A percentile compares a stretch with the other conserved stretches of the same genome.
Evolutionary conservation across 371 early-diverging fungal species (phyloP).

Genomic region (Umbelopsis sp.): DNA sequence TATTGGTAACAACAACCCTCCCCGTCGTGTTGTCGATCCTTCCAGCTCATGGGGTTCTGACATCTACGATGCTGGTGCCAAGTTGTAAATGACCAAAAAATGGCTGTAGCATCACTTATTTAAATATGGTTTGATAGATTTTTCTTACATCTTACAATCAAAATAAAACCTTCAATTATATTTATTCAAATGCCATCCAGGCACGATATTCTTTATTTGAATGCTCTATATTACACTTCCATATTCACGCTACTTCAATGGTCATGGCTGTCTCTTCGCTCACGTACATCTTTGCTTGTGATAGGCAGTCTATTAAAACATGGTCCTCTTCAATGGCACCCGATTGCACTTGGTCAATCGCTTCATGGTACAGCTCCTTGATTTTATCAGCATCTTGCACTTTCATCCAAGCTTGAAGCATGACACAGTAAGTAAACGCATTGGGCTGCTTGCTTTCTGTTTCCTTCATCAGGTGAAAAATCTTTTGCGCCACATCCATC

Average conservation of each 20-base stretch:
- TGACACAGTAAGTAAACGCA: slow-evolving; percentile 44
- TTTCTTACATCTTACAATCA: too few relatives aligned
- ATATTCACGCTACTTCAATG: background rate
- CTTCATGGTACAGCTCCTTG: slow-evolving; percentile 31
- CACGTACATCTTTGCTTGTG: background rate
- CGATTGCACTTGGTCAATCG: background rate
- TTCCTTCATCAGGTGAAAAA: slow-evolving; percentile 48
- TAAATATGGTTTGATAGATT: too few relatives aligned
- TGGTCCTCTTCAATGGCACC: background rate
- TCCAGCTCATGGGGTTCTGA: slow-evolving; percentile 36
- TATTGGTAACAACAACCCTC: slow-evolving; percentile 11
- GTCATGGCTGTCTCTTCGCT: background rate
- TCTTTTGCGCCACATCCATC: slow-evolving; percentile 45
- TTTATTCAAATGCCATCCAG: too few relatives aligned
- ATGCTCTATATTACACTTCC: too few relatives aligned
- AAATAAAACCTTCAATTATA: too few relatives aligned
- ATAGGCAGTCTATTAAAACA: background rate
- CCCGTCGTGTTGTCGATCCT: slow-evolving; percentile 38
- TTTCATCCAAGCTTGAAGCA: slow-evolving; percentile 49
- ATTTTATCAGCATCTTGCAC: slow-evolving; percentile 35
- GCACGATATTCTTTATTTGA: too few relatives aligned
- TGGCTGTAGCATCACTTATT: too few relatives aligned
- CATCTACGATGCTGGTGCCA: slow-evolving; percentile 25
- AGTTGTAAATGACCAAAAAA: background rate
- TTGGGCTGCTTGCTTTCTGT: slow-evolving; percentile 34